Evolutionary conservation across 1,139 yeast genomes (phyloP).

Genomic region (Kazachstania sp.): DNA sequence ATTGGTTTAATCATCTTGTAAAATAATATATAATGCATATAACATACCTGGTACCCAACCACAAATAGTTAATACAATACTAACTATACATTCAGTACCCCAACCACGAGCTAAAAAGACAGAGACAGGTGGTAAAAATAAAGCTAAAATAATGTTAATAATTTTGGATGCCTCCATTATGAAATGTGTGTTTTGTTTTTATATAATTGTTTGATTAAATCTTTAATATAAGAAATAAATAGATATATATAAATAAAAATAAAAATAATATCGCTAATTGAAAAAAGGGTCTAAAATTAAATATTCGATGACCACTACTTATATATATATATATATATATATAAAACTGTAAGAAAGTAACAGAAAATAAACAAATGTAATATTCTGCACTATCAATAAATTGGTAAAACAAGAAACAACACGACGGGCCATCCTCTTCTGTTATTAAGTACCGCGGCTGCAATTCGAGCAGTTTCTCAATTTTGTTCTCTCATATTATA

Average conservation of each 20-base stretch:
- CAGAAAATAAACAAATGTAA: background rate
- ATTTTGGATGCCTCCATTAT: conserved; percentile 33
- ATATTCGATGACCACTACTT: background rate
- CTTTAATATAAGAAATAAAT: background rate
- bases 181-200: background rate
- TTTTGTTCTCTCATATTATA: too few relatives aligned
- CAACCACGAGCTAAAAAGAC: conserved; percentile 60
- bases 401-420: too few relatives aligned
- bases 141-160: conserved; percentile 38
- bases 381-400: too few relatives aligned
- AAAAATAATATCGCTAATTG: too few relatives aligned
- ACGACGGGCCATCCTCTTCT: too few relatives aligned
- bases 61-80: conserved; percentile 49
- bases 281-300: background rate
- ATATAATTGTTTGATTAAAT: background rate
- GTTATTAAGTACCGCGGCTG: too few relatives aligned
- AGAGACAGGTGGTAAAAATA: conserved; percentile 64
- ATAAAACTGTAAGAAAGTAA: too few relatives aligned
- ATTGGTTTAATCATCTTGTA: conserved; percentile 20
- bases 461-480: too few relatives aligned
- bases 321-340: background rate
- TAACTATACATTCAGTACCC: conserved; percentile 53
- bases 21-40: conserved; percentile 59
- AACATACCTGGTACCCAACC: conserved; percentile 71
- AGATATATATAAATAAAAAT: background rate